Evolutionary conservation across 2,329 filamentous ascomycete genomes (phyloP), one percentile per base, ranked within the genome.

Genomic region (Laburnicola sp.): DNA sequence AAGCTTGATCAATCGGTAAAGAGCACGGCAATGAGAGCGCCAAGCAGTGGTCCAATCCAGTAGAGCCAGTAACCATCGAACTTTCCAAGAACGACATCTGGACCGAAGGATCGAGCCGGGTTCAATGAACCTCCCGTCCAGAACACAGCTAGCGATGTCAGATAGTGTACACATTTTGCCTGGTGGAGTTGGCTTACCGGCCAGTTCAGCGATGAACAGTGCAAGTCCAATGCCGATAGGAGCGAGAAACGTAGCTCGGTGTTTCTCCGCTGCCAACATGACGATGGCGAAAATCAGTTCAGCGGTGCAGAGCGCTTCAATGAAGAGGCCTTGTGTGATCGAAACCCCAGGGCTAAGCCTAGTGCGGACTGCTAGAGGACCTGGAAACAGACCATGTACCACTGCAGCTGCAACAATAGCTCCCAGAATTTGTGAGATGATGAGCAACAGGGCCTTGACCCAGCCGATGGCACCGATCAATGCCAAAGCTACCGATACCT

Each of bases 31-130:
- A 80, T 50, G 9, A 78, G 48, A 3, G 77, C 63, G 16, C 78
- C 78, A 4, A 80, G 67, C 4, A 71, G 54, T 4, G 78, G 78
- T 0, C 78, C 78, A 39, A 79, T 50, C 78, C 78, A 80, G 64
- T 80, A 80, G 50, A 80, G 77, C 76, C 77, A 80, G 60, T 80
- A 77, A 53, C 65, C 58, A 4, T 74, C 68, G 58, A 79, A 80
- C 6, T 47, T 65, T 35, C 61, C 58, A 3, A 75, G 66, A 27
- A 76, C 66, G n/a, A 80, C 75, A 51, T 74, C 74, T 21, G 77
- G 77, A 22, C 76, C 78, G 57, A 80, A 77, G 1, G 76, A 78
- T 34, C 78, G 76, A 25, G 78, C 77, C 32, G 78, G 78, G 50
- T 80, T 79, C 30, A 79, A 66, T 2, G 75, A 77, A 28, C 75